Conservation (phyloP, 2,329 filamentous ascomycete genomes). For the Xylariaceae sp. region DNA sequence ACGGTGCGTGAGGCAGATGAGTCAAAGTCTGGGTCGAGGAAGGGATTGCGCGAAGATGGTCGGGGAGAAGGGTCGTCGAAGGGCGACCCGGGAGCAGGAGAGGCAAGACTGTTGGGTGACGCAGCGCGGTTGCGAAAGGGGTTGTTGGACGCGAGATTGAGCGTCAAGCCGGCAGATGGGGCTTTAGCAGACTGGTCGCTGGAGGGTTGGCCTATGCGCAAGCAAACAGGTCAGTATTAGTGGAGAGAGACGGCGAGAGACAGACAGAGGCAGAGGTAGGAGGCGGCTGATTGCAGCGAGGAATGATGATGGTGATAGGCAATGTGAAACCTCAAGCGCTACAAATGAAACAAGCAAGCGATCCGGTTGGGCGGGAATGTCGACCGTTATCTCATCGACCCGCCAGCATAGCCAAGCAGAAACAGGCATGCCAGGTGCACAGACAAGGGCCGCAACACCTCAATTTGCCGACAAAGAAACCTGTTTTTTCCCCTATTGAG, state of each 20-base stretch:
- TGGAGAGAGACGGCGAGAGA: conserved; percentile 9
- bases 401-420: conserved; percentile 4
- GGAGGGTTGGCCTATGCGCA: conserved; percentile 36
- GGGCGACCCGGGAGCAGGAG: conserved; percentile 48
- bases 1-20: conserved; percentile 27
- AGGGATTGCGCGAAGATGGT: conserved; percentile 72
- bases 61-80: conserved; percentile 60
- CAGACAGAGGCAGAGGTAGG: conserved; percentile 3
- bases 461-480: background rate
- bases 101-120: conserved; percentile 49
- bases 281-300: conserved; percentile 37
- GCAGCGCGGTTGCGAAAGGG: conserved; percentile 72
- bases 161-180: conserved; percentile 49
- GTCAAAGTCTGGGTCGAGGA: conserved; percentile 55
- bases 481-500: background rate
- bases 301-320: conserved; percentile 42
- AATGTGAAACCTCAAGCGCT: conserved; percentile 47
- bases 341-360: conserved; percentile 44
- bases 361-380: conserved; percentile 33
- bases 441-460: background rate
- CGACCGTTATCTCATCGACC: conserved; percentile 26
- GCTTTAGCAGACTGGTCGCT: conserved; percentile 35
- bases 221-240: conserved; percentile 30
- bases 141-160: conserved; percentile 78
- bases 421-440: background rate